phyloP scores from a whole-genome alignment of 2,329 filamentous ascomycete species.

The Colletotrichum somersetense region DNA sequence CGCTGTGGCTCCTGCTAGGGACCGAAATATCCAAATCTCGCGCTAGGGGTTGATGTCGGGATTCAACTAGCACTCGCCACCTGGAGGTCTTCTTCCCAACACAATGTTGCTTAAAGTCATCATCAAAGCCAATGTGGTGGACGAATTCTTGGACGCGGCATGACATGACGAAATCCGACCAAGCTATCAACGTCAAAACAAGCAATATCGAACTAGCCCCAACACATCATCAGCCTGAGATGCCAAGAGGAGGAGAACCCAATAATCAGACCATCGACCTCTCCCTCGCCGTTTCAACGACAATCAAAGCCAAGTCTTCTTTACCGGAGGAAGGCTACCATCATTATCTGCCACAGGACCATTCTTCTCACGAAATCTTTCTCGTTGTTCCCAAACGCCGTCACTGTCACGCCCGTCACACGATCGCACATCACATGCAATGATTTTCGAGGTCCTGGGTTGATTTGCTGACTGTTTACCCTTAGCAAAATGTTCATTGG shows the following conservation, averaged over 20 bases:
- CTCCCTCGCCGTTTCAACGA: background rate
- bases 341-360: background rate
- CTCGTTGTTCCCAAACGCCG: background rate
- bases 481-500: constrained; percentile 99
- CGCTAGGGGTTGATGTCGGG: constrained; percentile 20
- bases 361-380: background rate
- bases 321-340: background rate
- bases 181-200: constrained; percentile 9
- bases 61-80: constrained; percentile 3
- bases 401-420: background rate
- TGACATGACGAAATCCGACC: background rate
- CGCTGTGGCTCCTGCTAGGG: constrained; percentile 10
- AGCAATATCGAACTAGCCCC: background rate
- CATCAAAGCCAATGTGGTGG: background rate
- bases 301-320: background rate
- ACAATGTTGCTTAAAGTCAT: constrained; percentile 1
- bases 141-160: constrained; percentile 4
- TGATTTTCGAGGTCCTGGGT: background rate
- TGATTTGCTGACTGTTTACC: constrained; percentile 18
- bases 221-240: background rate
- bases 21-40: constrained; percentile 19
- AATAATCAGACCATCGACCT: too few species aligned
- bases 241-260: background rate
- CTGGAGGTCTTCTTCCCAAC: background rate
- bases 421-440: background rate